These are phyloP conservation scores for Kingdonia uniflora DNA, from an alignment of 164 flowering plant genomes.

Conservation along the genomic window DNA sequence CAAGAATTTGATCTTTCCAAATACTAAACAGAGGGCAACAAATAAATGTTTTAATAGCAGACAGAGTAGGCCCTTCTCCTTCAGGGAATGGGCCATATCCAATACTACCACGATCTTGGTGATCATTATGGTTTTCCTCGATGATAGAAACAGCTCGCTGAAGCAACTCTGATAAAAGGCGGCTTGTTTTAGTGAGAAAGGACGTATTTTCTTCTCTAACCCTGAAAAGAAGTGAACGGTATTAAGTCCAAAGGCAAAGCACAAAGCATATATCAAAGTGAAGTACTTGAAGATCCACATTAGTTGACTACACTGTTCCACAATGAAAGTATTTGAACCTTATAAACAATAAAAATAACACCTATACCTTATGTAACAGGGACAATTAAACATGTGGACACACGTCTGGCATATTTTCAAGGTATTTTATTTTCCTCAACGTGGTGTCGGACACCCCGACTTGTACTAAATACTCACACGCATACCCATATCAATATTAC, in stretches of 20 bases:
- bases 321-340: background rate
- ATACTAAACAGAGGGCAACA: slow-evolving; percentile 39
- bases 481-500: too few relatives aligned
- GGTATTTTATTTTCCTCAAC: too few relatives aligned
- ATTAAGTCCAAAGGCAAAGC: slow-evolving; percentile 2
- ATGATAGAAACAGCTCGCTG: slow-evolving; percentile 35
- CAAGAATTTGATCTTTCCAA: slow-evolving; percentile 20
- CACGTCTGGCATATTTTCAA: too few relatives aligned
- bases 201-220: slow-evolving; percentile 31
- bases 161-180: slow-evolving; percentile 33
- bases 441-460: too few relatives aligned
- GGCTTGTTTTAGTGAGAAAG: slow-evolving; percentile 32
- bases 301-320: too few relatives aligned
- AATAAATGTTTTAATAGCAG: slow-evolving; percentile 41
- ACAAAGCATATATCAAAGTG: background rate
- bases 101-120: slow-evolving; percentile 22
- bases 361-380: too few relatives aligned
- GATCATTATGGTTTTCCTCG: slow-evolving; percentile 26
- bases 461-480: too few relatives aligned
- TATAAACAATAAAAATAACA: background rate
- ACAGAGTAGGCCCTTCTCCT: slow-evolving; percentile 20
- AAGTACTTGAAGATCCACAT: too few relatives aligned
- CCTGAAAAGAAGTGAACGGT: slow-evolving; percentile 31
- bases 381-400: too few relatives aligned
- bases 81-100: slow-evolving; percentile 25